These are phyloP conservation scores for Cordyceps militaris DNA, from an alignment of 2,329 filamentous ascomycete species.

Conservation along the genomic window DNA sequence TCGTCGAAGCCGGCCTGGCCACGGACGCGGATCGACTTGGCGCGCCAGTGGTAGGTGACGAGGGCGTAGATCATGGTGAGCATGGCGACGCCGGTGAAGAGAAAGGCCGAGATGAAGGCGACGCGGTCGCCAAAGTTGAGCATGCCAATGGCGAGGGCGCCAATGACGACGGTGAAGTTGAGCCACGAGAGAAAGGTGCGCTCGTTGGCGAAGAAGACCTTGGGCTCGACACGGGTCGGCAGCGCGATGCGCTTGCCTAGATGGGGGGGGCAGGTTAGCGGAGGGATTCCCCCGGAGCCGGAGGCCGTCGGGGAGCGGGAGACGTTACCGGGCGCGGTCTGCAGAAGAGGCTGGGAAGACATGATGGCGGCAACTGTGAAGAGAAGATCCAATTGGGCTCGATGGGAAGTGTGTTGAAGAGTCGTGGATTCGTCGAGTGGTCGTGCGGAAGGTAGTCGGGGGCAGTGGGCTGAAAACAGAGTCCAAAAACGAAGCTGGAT, in stretches of 20 bases:
- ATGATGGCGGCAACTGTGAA: constrained; percentile 44
- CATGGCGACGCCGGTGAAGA: constrained; percentile 94
- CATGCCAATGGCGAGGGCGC: constrained; percentile 90
- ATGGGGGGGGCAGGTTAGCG: constrained; percentile 13
- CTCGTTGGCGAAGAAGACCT: constrained; percentile 99
- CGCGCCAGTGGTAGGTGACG: constrained; percentile 94
- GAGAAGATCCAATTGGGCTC: neutral
- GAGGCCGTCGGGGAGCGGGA: neutral
- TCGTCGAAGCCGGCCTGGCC: constrained; percentile 97
- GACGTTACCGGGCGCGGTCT: constrained; percentile 75
- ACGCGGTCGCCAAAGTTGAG: constrained; percentile 96
- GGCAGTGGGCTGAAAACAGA: too few species aligned
- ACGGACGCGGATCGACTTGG: constrained; percentile 81
- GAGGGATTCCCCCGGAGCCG: neutral
- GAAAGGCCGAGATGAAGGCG: constrained; percentile 85
- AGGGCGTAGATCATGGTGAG: constrained; percentile 92
- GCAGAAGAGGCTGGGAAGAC: constrained; percentile 94
- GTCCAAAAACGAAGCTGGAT: too few species aligned
- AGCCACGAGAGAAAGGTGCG: constrained; percentile 99
- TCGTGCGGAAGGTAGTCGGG: neutral
- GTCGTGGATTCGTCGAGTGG: neutral
- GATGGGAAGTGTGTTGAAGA: neutral
- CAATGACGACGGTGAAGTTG: constrained; percentile 98
- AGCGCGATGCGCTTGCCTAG: constrained; percentile 96
- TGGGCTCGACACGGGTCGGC: constrained; percentile 94